Percentiles rank a stretch among this genome's conserved stretches.
Evolutionary conservation across 805 yeast species (phyloP).

Genomic region (Hanseniaspora nectarophila): DNA sequence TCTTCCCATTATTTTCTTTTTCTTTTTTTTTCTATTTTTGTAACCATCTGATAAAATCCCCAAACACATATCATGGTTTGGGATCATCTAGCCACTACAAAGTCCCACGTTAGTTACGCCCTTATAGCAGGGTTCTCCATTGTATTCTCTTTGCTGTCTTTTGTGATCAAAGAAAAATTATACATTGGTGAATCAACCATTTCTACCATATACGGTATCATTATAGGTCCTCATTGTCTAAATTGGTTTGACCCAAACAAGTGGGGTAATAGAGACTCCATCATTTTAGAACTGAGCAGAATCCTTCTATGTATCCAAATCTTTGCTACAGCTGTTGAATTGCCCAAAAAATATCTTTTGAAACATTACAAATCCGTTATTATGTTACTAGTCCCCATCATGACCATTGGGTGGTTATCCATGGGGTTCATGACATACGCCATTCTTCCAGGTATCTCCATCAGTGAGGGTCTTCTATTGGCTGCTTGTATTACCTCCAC

Average conservation of each 20-base stretch:
- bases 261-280: constrained; percentile 65
- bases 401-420: constrained; percentile 82
- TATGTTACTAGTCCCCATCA: constrained; percentile 66
- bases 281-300: constrained; percentile 74
- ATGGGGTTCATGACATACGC: constrained; percentile 71
- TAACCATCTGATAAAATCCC: no score
- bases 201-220: constrained; percentile 73
- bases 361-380: constrained; percentile 70
- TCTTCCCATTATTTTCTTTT: no score
- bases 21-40: no score
- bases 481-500: constrained; percentile 90
- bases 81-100: constrained; percentile 32
- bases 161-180: constrained; percentile 68
- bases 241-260: constrained; percentile 69
- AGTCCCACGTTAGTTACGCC: constrained; percentile 79
- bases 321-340: constrained; percentile 87
- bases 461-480: constrained; percentile 59
- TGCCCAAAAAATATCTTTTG: constrained; percentile 80
- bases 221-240: constrained; percentile 78
- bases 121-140: constrained; percentile 74
- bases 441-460: constrained; percentile 58
- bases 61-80: constrained; percentile 21
- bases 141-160: constrained; percentile 66
- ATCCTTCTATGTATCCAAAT: constrained; percentile 77
- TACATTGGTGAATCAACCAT: constrained; percentile 88